Base-by-base conservation (phyloP, 139 green algal species). In the Gonium pectorale region DNA sequence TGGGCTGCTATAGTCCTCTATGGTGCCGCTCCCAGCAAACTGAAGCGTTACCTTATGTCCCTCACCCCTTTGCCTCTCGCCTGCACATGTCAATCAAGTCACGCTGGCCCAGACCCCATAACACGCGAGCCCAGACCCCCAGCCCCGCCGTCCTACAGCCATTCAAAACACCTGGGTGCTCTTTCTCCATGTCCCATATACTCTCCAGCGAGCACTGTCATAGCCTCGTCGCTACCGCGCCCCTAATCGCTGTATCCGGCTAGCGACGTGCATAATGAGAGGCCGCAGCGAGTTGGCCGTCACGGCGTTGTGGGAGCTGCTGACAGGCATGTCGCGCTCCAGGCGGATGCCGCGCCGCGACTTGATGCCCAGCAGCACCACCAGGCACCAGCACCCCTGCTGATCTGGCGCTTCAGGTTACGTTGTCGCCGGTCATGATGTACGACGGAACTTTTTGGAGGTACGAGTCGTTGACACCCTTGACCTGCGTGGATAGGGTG, bases 401-500 rank as follows among this genome's bases (percentile, higher is more conserved):
- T 35, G 37, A 67, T 67, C 51, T 80, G 72, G 15, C 88, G 71
- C 52, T 83, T 88, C 33, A 91, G 66, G n/a, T n/a, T n/a, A n/a
- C n/a, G 29, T 83, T 49, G 66, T 91, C 88, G 11, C 85, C 88
- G 2, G 86, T 84, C 19, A 66, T 38, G 51, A 91, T 86, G 73
- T 88, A 86, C 44, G 84, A 70, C 0, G 80, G 19, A 17, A 89
- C 84, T 40, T 85, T 74, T 40, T 84, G 79, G 26, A 91, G 51
- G 41, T 89, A 86, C 1, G 70, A 74, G 44, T 91, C 84, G 74
- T 91, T 91, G 9, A 91, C 51, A 44, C 89, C 88, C 80, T 81
- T 85, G 19, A 91, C 88, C 88, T 91, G 72, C 27, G 11, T 6
- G 51, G 19, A 21, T 13, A 17, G 13, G 13, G 17, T 13, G 49